Conservation (phyloP, 306 rosid species). For the Oemleria cerasiformis region DNA sequence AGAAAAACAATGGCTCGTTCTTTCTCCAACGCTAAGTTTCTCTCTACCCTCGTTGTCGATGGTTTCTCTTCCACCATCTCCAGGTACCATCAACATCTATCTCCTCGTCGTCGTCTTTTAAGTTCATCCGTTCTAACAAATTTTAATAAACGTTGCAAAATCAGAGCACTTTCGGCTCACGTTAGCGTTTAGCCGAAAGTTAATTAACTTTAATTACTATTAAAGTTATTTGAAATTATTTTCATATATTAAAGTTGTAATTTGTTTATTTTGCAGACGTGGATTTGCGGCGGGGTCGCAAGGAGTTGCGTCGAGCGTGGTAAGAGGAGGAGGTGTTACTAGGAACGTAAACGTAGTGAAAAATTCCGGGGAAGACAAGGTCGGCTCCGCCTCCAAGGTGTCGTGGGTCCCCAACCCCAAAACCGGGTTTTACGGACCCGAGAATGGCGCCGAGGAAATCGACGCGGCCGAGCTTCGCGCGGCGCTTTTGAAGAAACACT, state of each 20-base stretch:
- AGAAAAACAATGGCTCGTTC: slow-evolving; percentile 64
- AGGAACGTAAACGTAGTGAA: slow-evolving; percentile 27
- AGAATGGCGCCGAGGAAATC: slow-evolving; percentile 49
- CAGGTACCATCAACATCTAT: slow-evolving; percentile 34
- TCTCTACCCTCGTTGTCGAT: slow-evolving; percentile 47
- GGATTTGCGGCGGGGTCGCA: slow-evolving; percentile 61
- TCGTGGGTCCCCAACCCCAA: slow-evolving; percentile 91
- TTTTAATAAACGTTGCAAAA: background rate
- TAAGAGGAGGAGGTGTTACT: slow-evolving; percentile 31
- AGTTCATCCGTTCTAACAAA: background rate
- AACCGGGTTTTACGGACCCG: slow-evolving; percentile 82
- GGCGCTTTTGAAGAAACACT: slow-evolving; percentile 47
- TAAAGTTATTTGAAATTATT: background rate
- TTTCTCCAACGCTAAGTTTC: slow-evolving; percentile 57
- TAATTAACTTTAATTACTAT: background rate
- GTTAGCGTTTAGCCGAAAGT: background rate
- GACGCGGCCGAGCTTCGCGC: slow-evolving; percentile 82
- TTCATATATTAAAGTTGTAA: background rate
- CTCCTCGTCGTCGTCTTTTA: background rate
- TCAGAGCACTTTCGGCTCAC: background rate
- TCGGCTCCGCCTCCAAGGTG: slow-evolving; percentile 37
- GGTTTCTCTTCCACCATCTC: slow-evolving; percentile 44
- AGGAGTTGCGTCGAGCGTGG: slow-evolving; percentile 38
- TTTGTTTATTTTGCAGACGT: slow-evolving; percentile 41
- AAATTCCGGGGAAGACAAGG: slow-evolving; percentile 46